These are phyloP conservation scores for Rhodamnia rubescens DNA, from an alignment of 345 rosid genomes.

Conservation along the genomic window DNA sequence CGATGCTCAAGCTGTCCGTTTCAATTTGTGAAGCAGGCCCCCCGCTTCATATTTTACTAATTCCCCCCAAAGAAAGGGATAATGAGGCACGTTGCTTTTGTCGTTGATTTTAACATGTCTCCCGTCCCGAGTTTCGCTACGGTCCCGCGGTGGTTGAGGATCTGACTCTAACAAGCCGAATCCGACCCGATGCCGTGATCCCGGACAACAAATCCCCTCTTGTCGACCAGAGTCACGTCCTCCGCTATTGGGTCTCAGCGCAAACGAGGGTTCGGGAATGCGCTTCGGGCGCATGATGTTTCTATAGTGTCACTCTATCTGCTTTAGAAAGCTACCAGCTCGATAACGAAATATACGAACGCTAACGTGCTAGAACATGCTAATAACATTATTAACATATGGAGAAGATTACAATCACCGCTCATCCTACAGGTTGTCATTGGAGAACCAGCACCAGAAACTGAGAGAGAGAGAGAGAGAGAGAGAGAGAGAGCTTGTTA, in stretches of 20 bases:
- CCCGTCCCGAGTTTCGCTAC: background rate
- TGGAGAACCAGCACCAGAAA: background rate
- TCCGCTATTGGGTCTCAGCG: background rate
- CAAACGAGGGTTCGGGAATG: background rate
- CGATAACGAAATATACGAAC: background rate
- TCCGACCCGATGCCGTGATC: background rate
- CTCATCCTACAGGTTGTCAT: background rate
- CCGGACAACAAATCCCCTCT: background rate
- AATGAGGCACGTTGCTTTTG: background rate
- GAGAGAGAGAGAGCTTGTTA: background rate
- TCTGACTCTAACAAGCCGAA: background rate
- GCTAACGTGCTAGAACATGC: background rate
- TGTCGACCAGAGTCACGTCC: background rate
- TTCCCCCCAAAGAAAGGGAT: background rate
- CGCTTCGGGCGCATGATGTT: background rate
- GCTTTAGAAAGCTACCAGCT: background rate
- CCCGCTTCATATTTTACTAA: background rate
- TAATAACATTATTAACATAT: background rate
- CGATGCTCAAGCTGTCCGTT: background rate
- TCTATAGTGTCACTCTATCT: background rate
- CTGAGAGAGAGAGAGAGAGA: background rate
- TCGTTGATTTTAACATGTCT: background rate
- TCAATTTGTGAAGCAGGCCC: background rate
- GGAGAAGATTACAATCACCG: background rate
- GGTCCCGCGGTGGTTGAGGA: background rate